Conservation (phyloP, 306 rosid species). For the Alnus glutinosa region DNA sequence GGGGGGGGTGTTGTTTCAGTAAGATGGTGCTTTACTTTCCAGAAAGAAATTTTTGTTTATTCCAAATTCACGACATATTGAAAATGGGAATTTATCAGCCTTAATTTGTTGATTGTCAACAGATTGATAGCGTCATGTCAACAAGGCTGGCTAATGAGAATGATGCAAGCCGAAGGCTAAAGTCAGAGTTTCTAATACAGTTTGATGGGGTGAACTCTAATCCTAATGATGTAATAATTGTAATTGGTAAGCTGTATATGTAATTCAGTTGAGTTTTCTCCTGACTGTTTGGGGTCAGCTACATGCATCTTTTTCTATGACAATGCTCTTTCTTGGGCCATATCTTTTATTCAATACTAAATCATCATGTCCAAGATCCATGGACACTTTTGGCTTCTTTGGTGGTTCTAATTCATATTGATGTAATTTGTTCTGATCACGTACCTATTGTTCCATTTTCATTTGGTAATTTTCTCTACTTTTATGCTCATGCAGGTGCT, state of each 20-base stretch:
- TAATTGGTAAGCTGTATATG: conserved; percentile 65
- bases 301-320: conserved; percentile 2
- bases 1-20: too few relatives aligned
- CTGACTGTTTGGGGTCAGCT: conserved; percentile 4
- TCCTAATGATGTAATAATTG: conserved; percentile 84
- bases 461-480: conserved; percentile 11
- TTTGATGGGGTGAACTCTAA: conserved; percentile 97
- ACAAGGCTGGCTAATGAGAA: conserved; percentile 77
- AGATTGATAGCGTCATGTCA: conserved; percentile 98
- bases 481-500: conserved; percentile 63
- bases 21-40: background rate
- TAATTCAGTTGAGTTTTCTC: conserved; percentile 4
- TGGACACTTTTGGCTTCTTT: background rate
- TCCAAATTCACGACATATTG: background rate
- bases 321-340: conserved; percentile 3
- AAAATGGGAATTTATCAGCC: background rate
- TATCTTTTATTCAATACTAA: conserved; percentile 18
- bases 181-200: conserved; percentile 95
- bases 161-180: conserved; percentile 95
- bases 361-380: conserved; percentile 16
- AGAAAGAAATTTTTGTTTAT: background rate
- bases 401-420: conserved; percentile 3
- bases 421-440: conserved; percentile 5
- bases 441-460: conserved; percentile 10
- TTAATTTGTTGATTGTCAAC: conserved; percentile 23